Conservation (phyloP, 1,284 basidiomycete species). For the Naganishia cerealis region DNA sequence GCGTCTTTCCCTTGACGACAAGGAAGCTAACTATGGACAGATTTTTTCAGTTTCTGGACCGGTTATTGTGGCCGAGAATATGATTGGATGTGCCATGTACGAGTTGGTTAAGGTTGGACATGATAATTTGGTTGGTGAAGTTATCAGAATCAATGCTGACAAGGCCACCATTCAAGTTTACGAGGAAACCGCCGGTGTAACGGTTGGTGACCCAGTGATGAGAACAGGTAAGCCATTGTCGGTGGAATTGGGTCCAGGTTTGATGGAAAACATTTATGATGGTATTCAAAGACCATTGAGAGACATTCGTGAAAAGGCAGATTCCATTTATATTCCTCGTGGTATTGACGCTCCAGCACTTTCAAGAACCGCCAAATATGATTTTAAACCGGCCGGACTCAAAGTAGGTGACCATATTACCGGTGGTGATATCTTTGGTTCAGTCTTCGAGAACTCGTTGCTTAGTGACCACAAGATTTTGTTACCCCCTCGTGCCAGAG, state of each 20-base stretch:
- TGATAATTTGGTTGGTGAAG: too few species aligned
- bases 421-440: conserved; percentile 93
- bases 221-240: conserved; percentile 95
- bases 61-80: too few species aligned
- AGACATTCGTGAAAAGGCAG: conserved; percentile 91
- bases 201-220: conserved; percentile 95
- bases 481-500: conserved; percentile 87
- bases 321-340: conserved; percentile 98
- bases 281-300: conserved; percentile 89
- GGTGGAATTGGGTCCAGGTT: conserved; percentile 88
- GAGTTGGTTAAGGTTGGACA: too few species aligned
- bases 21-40: too few species aligned
- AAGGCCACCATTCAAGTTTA: conserved; percentile 99
- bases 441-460: conserved; percentile 94
- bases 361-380: too few species aligned
- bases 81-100: too few species aligned
- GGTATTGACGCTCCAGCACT: too few species aligned
- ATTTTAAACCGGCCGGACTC: conserved; percentile 83
- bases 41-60: too few species aligned
- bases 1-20: too few species aligned
- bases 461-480: conserved; percentile 97
- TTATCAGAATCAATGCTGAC: conserved; percentile 93
- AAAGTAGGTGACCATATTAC: conserved; percentile 94
- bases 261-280: conserved; percentile 98
- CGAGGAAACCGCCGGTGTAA: conserved; percentile 96